These are phyloP conservation scores for Diaporthe sp. DNA, from an alignment of 2,329 filamentous ascomycete genomes.

Conservation along the genomic window DNA sequence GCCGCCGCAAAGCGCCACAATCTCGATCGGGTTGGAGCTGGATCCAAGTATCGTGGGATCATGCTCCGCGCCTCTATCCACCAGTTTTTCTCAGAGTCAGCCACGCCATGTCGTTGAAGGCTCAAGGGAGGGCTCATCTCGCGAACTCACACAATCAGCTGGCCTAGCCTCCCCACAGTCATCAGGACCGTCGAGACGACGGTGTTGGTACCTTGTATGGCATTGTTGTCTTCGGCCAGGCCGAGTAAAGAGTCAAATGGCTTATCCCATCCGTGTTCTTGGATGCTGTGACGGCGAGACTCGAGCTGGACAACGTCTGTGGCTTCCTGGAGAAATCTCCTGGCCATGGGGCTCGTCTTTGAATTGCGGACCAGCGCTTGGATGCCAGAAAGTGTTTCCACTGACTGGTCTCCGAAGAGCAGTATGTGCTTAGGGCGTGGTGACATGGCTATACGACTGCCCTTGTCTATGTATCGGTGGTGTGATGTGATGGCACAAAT, in stretches of 20 bases:
- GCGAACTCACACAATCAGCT: not conserved
- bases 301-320: not conserved
- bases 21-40: not conserved
- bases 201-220: not conserved
- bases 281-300: not conserved
- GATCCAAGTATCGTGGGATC: constrained; percentile 1
- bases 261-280: not conserved
- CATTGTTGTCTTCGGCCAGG: not conserved
- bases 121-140: not conserved
- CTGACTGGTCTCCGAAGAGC: not conserved
- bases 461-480: not conserved
- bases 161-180: not conserved
- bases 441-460: not conserved
- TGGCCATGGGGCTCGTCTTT: not conserved
- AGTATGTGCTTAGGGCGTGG: not conserved
- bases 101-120: not conserved
- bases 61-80: not conserved
- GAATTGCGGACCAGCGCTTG: not conserved
- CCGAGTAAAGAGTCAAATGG: not conserved
- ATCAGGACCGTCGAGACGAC: not conserved
- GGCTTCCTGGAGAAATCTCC: not conserved
- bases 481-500: not conserved
- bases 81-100: not conserved
- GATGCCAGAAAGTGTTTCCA: not conserved
- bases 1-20: not conserved